These are phyloP conservation scores for Ceratobasidium sp. DNA, from an alignment of 1,284 basidiomycete genomes.

Conservation along the genomic window DNA sequence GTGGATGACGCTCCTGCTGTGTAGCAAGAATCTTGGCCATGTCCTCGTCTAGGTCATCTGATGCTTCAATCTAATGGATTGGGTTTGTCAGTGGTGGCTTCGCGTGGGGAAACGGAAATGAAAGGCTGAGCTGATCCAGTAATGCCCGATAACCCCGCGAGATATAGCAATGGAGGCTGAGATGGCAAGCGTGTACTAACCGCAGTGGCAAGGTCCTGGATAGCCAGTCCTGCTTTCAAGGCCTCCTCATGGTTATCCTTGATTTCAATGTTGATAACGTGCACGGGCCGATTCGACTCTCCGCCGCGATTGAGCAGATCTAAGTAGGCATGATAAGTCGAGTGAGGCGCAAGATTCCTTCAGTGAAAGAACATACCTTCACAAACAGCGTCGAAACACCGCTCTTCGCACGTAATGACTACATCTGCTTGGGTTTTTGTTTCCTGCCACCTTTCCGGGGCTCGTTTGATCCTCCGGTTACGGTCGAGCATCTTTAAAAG, in stretches of 20 bases:
- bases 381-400: constrained; percentile 98
- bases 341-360: constrained; percentile 45
- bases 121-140: constrained; percentile 23
- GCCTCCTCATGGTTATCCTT: constrained; percentile 99
- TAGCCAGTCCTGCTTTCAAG: constrained; percentile 93
- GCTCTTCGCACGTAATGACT: constrained; percentile 99
- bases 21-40: constrained; percentile 86
- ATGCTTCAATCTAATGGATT: constrained; percentile 80
- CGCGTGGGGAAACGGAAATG: constrained; percentile 20
- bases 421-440: constrained; percentile 88
- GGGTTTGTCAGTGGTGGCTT: not conserved
- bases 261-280: constrained; percentile 98
- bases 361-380: constrained; percentile 76
- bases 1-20: constrained; percentile 92
- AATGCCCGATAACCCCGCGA: constrained; percentile 48
- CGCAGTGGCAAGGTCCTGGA: constrained; percentile 91
- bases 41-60: constrained; percentile 89
- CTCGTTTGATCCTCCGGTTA: constrained; percentile 91
- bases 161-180: constrained; percentile 24
- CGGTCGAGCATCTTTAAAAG: constrained; percentile 98
- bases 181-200: constrained; percentile 64
- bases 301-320: constrained; percentile 91
- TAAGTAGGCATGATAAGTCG: constrained; percentile 55
- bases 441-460: constrained; percentile 98
- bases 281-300: constrained; percentile 93